Evolutionary conservation across 441 rosid genomes (phyloP).

Genomic region (Bocquillonia castaneifolia): DNA sequence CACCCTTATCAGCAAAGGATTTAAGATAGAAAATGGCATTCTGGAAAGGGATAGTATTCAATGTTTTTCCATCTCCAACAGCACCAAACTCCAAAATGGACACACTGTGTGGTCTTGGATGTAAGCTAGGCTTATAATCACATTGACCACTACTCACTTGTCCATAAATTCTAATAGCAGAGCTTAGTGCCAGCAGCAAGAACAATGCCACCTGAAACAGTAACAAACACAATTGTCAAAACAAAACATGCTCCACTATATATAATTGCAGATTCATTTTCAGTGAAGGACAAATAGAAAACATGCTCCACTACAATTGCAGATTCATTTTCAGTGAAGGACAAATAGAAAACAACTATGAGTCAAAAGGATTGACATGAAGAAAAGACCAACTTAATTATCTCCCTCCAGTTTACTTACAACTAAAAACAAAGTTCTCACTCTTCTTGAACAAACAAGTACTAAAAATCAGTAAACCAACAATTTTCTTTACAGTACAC

Average conservation of each 20-base stretch:
- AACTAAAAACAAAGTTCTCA: background rate
- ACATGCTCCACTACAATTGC: background rate
- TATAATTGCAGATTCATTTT: background rate
- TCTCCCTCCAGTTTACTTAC: constrained; percentile 4
- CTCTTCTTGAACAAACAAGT: background rate
- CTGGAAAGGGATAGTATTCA: constrained; percentile 84
- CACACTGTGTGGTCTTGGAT: constrained; percentile 88
- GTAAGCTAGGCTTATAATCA: constrained; percentile 39
- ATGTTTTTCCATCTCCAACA: constrained; percentile 78
- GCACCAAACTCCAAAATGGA: constrained; percentile 93
- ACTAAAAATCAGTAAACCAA: background rate
- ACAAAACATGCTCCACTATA: background rate
- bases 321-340: background rate
- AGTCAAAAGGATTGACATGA: background rate
- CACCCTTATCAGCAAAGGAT: constrained; percentile 94
- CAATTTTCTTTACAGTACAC: background rate
- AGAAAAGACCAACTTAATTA: constrained; percentile 2
- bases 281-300: background rate
- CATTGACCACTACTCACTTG: constrained; percentile 48
- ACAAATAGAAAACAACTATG: constrained; percentile 7
- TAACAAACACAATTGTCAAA: background rate
- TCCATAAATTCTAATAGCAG: constrained; percentile 33
- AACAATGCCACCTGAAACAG: constrained; percentile 72
- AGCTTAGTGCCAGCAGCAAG: constrained; percentile 82
- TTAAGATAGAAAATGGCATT: constrained; percentile 91